Conservation (phyloP, 176 grass and related monocot genomes). For the Avena insularis region DNA sequence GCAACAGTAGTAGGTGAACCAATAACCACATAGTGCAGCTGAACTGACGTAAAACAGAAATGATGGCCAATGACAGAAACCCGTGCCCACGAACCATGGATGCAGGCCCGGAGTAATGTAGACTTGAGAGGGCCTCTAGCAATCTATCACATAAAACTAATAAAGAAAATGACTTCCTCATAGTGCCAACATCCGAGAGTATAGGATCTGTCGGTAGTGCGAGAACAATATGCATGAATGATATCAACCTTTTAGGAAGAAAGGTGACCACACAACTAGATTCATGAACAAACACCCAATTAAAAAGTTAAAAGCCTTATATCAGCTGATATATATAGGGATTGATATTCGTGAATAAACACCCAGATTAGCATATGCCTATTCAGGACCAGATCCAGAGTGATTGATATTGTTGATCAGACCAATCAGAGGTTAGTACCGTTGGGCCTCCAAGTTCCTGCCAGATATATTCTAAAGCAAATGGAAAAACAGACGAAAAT, state of each 20-base stretch:
- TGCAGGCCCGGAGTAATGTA: neutral
- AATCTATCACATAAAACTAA: constrained; percentile 20
- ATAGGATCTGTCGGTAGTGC: constrained; percentile 16
- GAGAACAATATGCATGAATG: constrained; percentile 25
- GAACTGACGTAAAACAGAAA: constrained; percentile 24
- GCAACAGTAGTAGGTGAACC: constrained; percentile 2
- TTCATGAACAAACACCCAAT: constrained; percentile 11
- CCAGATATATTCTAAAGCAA: constrained; percentile 9
- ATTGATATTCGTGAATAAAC: neutral
- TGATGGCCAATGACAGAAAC: neutral
- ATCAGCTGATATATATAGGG: constrained; percentile 34
- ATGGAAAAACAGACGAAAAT: neutral
- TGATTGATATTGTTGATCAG: neutral
- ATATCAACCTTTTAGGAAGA: constrained; percentile 2
- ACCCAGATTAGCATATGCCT: neutral
- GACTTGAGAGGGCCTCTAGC: neutral
- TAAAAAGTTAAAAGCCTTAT: constrained; percentile 24
- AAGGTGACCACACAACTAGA: constrained; percentile 3
- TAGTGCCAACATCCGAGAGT: constrained; percentile 33
- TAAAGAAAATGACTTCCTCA: neutral
- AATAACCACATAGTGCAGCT: constrained; percentile 21
- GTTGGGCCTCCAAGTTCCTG: constrained; percentile 6
- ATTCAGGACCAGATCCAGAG: neutral
- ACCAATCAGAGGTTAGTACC: neutral
- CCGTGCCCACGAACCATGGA: neutral